Percentiles rank a stretch among this genome's conserved stretches.
Conservation (phyloP, 2,329 filamentous ascomycete genomes). For the Phoma sp. region DNA sequence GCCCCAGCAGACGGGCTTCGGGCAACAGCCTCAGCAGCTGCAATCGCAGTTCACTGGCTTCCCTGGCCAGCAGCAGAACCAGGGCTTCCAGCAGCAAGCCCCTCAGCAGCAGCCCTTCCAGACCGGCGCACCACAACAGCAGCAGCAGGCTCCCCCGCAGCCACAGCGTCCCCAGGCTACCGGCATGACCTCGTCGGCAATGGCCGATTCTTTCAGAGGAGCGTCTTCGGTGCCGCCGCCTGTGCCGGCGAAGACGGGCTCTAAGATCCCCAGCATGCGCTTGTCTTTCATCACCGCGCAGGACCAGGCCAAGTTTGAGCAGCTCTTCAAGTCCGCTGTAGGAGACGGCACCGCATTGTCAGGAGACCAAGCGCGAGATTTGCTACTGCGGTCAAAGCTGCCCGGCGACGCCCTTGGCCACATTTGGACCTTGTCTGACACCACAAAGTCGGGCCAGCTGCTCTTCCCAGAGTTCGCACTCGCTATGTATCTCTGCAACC, state of each 20-base stretch:
- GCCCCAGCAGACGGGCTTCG: slow-evolving; percentile 20
- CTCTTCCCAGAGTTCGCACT: slow-evolving; percentile 97
- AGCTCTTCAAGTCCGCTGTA: slow-evolving; percentile 93
- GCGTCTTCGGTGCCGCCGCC: slow-evolving; percentile 58
- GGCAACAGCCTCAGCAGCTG: slow-evolving; percentile 47
- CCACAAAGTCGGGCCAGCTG: slow-evolving; percentile 92
- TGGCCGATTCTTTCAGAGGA: slow-evolving; percentile 66
- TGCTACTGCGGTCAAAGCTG: slow-evolving; percentile 86
- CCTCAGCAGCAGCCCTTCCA: slow-evolving; percentile 53
- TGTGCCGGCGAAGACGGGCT: slow-evolving; percentile 67
- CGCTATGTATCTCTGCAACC: slow-evolving; percentile 97
- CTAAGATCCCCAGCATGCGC: slow-evolving; percentile 90
- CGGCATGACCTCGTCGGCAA: slow-evolving; percentile 67
- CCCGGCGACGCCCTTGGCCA: slow-evolving; percentile 86
- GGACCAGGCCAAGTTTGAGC: slow-evolving; percentile 97
- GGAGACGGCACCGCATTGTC: slow-evolving; percentile 84
- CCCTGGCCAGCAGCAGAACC: slow-evolving; percentile 50
- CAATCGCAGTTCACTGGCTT: slow-evolving; percentile 56
- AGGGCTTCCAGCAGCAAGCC: slow-evolving; percentile 58
- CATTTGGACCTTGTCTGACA: slow-evolving; percentile 95
- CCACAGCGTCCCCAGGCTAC: slow-evolving; percentile 60
- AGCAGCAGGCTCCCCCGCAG: slow-evolving; percentile 58
- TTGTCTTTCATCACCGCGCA: slow-evolving; percentile 94
- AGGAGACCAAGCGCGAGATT: slow-evolving; percentile 87
- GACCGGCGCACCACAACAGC: slow-evolving; percentile 58